A percentile compares a stretch with the other conserved stretches of the same genome.
Conservation (phyloP, 2,329 filamentous ascomycete genomes). For the Nothophoma quercina region DNA sequence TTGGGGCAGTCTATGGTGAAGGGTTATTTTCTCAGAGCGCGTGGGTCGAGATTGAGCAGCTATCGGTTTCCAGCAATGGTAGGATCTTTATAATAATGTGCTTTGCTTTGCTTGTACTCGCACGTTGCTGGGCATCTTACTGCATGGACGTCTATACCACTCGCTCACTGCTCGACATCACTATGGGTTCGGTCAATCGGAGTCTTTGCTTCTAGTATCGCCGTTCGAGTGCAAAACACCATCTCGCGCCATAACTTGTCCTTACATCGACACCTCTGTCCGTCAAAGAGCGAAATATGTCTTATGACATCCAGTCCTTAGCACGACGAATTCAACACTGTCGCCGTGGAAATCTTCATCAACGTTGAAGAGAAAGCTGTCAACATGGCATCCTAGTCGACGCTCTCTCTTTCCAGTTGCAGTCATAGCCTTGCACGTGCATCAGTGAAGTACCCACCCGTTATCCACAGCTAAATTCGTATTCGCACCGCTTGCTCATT, state of each 20-base stretch:
- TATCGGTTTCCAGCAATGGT: slow-evolving; percentile 36
- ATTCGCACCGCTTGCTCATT: not conserved
- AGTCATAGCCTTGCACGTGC: not conserved
- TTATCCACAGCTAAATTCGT: not conserved
- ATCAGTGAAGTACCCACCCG: slow-evolving; percentile 1
- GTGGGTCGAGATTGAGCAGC: slow-evolving; percentile 42
- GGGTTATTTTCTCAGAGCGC: slow-evolving; percentile 44
- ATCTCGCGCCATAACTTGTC: not conserved
- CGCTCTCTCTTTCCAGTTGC: too few relatives aligned
- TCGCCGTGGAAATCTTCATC: too few relatives aligned
- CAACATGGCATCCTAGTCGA: too few relatives aligned
- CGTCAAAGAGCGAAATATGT: too few relatives aligned
- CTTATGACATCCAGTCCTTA: too few relatives aligned
- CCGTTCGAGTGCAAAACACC: not conserved
- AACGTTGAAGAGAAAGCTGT: too few relatives aligned
- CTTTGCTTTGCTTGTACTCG: slow-evolving; percentile 19
- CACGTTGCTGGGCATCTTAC: not conserved
- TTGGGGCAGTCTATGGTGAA: slow-evolving; percentile 50
- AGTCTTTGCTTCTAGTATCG: slow-evolving; percentile 13
- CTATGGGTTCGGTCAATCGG: slow-evolving; percentile 16
- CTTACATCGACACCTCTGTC: not conserved
- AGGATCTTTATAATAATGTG: slow-evolving; percentile 46
- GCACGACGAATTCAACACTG: too few relatives aligned
- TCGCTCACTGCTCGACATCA: not conserved
- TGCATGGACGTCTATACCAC: not conserved